phyloP scores from a whole-genome alignment of 371 early-diverging fungal genomes.

The Actinomortierella ambigua region DNA sequence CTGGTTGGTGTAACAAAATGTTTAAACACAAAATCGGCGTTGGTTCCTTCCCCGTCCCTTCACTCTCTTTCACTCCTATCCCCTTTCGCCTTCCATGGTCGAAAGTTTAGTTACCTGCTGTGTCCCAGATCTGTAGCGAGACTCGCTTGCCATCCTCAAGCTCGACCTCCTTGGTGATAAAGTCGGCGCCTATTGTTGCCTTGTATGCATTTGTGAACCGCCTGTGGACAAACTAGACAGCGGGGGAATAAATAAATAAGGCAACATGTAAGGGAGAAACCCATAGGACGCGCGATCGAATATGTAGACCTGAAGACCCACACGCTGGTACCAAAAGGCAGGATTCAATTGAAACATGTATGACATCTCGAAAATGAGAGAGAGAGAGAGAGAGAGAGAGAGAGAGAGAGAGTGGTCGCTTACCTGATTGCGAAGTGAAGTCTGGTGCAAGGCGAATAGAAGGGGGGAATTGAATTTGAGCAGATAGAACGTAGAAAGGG shows the following conservation, averaged over 20 bases:
- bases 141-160: constrained; percentile 77
- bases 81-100: no score
- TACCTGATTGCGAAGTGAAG: constrained; percentile 47
- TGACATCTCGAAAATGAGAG: not conserved
- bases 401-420: not conserved
- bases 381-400: not conserved
- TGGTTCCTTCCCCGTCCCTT: no score
- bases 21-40: no score
- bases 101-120: constrained; percentile 76
- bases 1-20: not conserved
- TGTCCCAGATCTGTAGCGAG: constrained; percentile 75
- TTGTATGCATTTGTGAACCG: constrained; percentile 96
- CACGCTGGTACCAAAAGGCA: no score
- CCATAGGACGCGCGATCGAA: no score
- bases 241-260: not conserved
- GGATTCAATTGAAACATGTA: no score
- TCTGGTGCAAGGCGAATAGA: no score
- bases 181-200: constrained; percentile 98
- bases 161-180: constrained; percentile 91
- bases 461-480: no score
- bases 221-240: constrained; percentile 86
- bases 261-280: not conserved
- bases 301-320: no score
- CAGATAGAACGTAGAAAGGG: no score
- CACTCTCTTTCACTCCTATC: no score